Conservation (phyloP, 192 early-diverging fungal species). For the Mortierella alpina region DNA sequence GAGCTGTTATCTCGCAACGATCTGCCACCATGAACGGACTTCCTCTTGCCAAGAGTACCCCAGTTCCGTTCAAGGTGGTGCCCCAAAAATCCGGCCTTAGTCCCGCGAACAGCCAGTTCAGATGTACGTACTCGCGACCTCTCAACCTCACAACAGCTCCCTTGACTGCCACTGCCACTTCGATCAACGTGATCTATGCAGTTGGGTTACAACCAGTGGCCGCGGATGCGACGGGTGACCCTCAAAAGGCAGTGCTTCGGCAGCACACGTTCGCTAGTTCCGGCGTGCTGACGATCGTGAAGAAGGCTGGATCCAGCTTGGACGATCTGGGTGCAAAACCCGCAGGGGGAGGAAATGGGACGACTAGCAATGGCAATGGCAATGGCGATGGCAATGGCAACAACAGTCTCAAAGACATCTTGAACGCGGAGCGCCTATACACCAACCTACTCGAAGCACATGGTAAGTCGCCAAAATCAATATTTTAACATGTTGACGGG, state of each 20-base stretch:
- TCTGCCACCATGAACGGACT: slow-evolving; percentile 12
- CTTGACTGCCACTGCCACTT: slow-evolving; percentile 14
- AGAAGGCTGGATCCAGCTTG: slow-evolving; percentile 14
- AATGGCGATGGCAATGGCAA: background rate
- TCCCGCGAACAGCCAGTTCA: slow-evolving; percentile 6
- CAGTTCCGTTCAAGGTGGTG: slow-evolving; percentile 18
- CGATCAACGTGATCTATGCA: slow-evolving; percentile 29
- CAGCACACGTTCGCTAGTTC: slow-evolving; percentile 16
- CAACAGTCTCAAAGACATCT: background rate
- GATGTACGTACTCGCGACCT: slow-evolving; percentile 37
- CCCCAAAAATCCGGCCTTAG: slow-evolving; percentile 15
- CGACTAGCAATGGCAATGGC: background rate
- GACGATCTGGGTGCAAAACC: background rate
- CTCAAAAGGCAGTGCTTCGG: slow-evolving; percentile 21
- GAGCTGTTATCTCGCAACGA: slow-evolving; percentile 34
- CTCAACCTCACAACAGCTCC: slow-evolving; percentile 11
- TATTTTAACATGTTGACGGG: background rate
- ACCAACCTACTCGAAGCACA: slow-evolving; percentile 22
- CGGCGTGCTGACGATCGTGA: slow-evolving; percentile 14
- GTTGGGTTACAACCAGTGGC: slow-evolving; percentile 13
- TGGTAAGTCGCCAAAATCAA: slow-evolving; percentile 2
- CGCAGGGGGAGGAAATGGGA: background rate
- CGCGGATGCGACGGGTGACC: slow-evolving; percentile 1
- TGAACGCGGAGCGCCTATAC: background rate
- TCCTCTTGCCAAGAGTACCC: background rate